Conservation (phyloP, 306 rosid species). For the Trichosanthes truncata region DNA sequence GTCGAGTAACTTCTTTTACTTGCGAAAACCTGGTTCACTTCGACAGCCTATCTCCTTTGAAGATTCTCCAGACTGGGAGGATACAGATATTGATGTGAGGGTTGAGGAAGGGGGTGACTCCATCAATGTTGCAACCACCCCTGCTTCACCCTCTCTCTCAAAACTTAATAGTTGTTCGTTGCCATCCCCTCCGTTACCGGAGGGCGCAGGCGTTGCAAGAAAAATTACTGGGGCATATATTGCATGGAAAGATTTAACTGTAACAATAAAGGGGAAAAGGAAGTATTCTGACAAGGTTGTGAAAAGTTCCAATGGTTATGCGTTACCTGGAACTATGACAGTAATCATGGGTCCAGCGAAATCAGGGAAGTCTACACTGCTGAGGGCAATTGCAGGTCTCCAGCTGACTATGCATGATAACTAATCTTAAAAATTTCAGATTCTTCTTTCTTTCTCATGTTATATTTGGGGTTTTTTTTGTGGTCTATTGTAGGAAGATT, state of each 20-base stretch:
- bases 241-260: constrained; percentile 93
- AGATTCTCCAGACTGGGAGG: constrained; percentile 99
- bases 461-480: constrained; percentile 17
- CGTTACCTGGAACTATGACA: constrained; percentile 92
- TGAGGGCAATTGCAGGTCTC: constrained; percentile 84
- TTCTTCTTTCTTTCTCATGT: constrained; percentile 14
- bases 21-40: constrained; percentile 88
- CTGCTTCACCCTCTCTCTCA: constrained; percentile 84
- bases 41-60: constrained; percentile 96
- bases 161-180: constrained; percentile 82
- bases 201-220: constrained; percentile 49
- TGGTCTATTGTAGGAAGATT: constrained; percentile 57
- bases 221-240: constrained; percentile 83
- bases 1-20: constrained; percentile 90
- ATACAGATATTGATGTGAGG: constrained; percentile 63
- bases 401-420: constrained; percentile 8
- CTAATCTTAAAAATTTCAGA: constrained; percentile 4
- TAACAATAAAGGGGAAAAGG: constrained; percentile 86
- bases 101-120: constrained; percentile 88
- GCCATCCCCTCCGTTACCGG: constrained; percentile 76
- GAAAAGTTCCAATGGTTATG: constrained; percentile 96
- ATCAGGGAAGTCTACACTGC: constrained; percentile 86
- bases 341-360: constrained; percentile 98
- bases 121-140: constrained; percentile 60
- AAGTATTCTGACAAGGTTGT: constrained; percentile 87